Evolutionary conservation across 1,284 basidiomycete species (phyloP).

Genomic region (Amylostereum chailletii): DNA sequence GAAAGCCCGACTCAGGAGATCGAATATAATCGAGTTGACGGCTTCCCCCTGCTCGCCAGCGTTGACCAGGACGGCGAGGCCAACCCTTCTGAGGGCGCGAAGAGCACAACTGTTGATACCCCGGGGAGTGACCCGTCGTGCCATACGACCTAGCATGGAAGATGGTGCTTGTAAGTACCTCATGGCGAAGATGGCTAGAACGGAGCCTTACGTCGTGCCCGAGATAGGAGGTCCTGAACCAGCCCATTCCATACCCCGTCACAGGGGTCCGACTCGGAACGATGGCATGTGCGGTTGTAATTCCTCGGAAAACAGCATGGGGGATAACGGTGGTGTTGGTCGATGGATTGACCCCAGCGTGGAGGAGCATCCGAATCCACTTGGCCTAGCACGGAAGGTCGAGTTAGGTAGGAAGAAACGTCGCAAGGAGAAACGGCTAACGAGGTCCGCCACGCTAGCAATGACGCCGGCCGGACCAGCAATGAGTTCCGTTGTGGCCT

Average conservation of each 20-base stretch:
- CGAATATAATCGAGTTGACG: not conserved
- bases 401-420: no score
- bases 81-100: slow-evolving; percentile 24
- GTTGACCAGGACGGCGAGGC: slow-evolving; percentile 33
- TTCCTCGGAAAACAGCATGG: slow-evolving; percentile 23
- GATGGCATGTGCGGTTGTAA: slow-evolving; percentile 25
- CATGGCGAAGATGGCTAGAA: not conserved
- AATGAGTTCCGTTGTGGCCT: slow-evolving; percentile 8
- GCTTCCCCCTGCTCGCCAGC: slow-evolving; percentile 25
- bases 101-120: slow-evolving; percentile 27
- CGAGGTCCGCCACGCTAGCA: slow-evolving; percentile 18
- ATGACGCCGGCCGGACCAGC: slow-evolving; percentile 37
- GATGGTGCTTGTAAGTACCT: not conserved
- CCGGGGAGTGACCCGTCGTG: slow-evolving; percentile 33
- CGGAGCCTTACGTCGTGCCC: slow-evolving; percentile 25
- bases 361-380: slow-evolving; percentile 36
- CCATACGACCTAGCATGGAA: slow-evolving; percentile 20
- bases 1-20: not conserved
- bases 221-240: slow-evolving; percentile 27
- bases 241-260: slow-evolving; percentile 33
- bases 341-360: slow-evolving; percentile 30
- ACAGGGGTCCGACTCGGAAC: slow-evolving; percentile 11
- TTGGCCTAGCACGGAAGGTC: slow-evolving; percentile 19
- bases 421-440: slow-evolving; percentile 1
- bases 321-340: slow-evolving; percentile 34